Evolutionary conservation across 192 early-diverging fungal genomes (phyloP).

Genomic region (Backusella psychrophila): DNA sequence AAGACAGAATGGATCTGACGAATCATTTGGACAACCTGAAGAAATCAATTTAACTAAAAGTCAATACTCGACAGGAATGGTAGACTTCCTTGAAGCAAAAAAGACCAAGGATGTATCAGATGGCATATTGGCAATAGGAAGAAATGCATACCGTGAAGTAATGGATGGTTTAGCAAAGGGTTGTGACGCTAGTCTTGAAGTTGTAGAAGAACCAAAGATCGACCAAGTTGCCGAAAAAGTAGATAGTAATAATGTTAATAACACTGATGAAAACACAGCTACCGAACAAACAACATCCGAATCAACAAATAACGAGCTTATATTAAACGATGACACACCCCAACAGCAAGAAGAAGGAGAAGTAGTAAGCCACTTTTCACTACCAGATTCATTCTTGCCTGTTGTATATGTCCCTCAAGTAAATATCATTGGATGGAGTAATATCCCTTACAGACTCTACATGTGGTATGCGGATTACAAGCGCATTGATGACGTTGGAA

Average conservation of each 20-base stretch:
- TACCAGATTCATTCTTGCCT: constrained; percentile 30
- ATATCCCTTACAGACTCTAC: constrained; percentile 41
- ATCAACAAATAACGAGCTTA: neutral
- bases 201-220: constrained; percentile 2
- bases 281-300: neutral
- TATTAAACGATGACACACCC: neutral
- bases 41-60: neutral
- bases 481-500: constrained; percentile 39
- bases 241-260: neutral
- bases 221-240: constrained; percentile 6
- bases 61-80: neutral
- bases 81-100: neutral
- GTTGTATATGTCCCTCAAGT: constrained; percentile 41
- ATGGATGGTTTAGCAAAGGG: constrained; percentile 39
- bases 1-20: neutral
- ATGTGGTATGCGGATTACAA: constrained; percentile 38
- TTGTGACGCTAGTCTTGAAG: constrained; percentile 18
- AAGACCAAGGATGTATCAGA: constrained; percentile 13
- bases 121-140: constrained; percentile 39
- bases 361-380: constrained; percentile 19
- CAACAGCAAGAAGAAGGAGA: constrained; percentile 16
- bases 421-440: constrained; percentile 45
- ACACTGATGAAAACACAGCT: neutral
- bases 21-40: neutral
- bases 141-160: constrained; percentile 38